Conservation (phyloP, 768 basidiomycete species). For the Lyophyllum decastes region DNA sequence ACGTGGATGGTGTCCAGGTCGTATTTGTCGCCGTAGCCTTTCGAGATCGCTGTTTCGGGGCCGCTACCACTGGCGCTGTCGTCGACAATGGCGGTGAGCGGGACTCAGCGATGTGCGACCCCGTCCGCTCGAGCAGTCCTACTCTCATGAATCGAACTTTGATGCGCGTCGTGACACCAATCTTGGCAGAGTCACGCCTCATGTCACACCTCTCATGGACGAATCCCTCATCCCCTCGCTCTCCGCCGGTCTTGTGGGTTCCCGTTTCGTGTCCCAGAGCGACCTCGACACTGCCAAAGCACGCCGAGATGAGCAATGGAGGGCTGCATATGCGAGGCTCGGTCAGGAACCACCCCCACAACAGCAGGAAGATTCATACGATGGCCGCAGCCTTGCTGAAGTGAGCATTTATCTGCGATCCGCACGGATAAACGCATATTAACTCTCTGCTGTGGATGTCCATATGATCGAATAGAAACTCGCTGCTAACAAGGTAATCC, state of each 20-base stretch:
- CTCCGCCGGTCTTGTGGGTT: conserved; percentile 71
- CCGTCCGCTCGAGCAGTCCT: not conserved
- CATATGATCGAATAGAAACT: conserved; percentile 68
- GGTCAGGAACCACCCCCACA: conserved; percentile 84
- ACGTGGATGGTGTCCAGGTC: not conserved
- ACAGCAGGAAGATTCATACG: conserved; percentile 75
- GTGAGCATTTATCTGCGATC: conserved; percentile 45
- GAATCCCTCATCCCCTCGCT: conserved; percentile 70
- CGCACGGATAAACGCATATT: conserved; percentile 34
- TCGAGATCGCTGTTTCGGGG: not conserved
- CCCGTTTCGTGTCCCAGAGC: conserved; percentile 79
- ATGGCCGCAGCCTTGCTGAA: conserved; percentile 88
- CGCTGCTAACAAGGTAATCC: conserved; percentile 78
- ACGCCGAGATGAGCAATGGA: conserved; percentile 83
- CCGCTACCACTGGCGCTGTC: not conserved
- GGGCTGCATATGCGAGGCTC: conserved; percentile 84
- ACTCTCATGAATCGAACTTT: not conserved
- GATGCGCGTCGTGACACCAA: not conserved
- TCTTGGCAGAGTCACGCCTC: not conserved
- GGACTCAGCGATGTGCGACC: not conserved
- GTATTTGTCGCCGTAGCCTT: not conserved
- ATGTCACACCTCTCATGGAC: conserved; percentile 46
- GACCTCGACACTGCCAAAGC: conserved; percentile 76
- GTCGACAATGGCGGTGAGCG: not conserved
- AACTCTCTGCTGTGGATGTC: conserved; percentile 45